Evolutionary conservation across 495 filamentous ascomycete genomes (phyloP), one percentile per base, ranked within the genome.

Genomic region (Halenospora varia): DNA sequence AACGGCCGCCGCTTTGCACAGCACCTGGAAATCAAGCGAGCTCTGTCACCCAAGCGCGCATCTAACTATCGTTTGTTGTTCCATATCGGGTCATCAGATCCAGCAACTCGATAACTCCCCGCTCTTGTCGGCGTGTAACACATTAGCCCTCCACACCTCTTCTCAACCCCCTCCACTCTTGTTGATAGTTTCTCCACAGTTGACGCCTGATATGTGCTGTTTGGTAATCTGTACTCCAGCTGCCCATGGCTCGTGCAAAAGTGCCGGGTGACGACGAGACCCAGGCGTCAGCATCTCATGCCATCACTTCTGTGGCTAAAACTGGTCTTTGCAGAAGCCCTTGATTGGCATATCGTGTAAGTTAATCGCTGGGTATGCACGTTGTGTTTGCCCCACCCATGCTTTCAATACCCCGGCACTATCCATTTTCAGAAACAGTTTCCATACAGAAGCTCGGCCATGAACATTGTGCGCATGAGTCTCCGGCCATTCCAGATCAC

Each of bases 341-440:
- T 47, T 26, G 52, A 56, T 55, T 45, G 47, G 48, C 49, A 60
- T 52, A 24, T 19, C 8, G 13, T 54, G n/a, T 10, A 49, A 6
- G 20, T 6, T 25, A 52, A 20, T 19, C 20, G 60, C 24, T 53
- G 24, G 25, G 41, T 24, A 25, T 42, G 19, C 54, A 57, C 13
- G 46, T 48, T 55, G 54, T 53, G 4, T 54, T 54, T 17, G 35
- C 29, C 48, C 17, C 49, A 25, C 8, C 48, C 25, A 22, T 25
- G 19, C 25, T 53, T 22, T 44, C 39, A 4, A 48, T 48, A 13
- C 35, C 26, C 41, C 40, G 25, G 25, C 26, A 54, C 57, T 57
- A 60, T 66, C 64, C 64, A 39, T 63, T 63, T 63, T 13, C 18
- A 66, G 64, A 59, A 66, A 66, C 53, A 55, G 10, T 63, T 66